These are phyloP conservation scores for Colletotrichum sp. DNA, from an alignment of 2,329 filamentous ascomycete genomes.

Conservation along the genomic window DNA sequence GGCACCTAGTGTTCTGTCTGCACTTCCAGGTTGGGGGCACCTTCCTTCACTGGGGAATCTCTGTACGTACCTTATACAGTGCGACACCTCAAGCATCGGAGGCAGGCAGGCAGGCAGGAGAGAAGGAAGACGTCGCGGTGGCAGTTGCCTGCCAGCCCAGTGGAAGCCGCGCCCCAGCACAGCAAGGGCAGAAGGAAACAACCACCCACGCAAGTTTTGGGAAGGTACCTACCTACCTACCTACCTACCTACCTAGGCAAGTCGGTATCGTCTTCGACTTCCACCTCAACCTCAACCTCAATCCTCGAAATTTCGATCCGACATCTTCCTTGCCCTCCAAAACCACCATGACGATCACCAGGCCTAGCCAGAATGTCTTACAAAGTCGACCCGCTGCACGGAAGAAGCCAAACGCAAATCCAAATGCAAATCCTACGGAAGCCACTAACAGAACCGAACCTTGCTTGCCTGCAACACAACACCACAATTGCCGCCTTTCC, in stretches of 20 bases:
- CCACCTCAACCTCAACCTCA: neutral
- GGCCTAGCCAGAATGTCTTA: neutral
- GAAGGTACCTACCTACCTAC: neutral
- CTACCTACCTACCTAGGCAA: neutral
- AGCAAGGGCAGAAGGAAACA: neutral
- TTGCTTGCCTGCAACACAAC: neutral
- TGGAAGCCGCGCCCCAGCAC: neutral
- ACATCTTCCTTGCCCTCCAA: neutral
- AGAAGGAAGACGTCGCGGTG: neutral
- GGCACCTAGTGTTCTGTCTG: neutral
- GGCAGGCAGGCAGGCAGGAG: neutral
- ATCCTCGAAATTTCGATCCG: neutral
- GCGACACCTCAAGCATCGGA: neutral
- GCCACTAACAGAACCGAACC: neutral
- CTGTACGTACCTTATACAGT: neutral
- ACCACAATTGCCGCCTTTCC: neutral
- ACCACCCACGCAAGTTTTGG: neutral
- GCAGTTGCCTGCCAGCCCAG: neutral
- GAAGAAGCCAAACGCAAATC: constrained; percentile 1
- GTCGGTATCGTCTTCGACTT: neutral
- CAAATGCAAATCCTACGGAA: neutral
- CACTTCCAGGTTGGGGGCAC: neutral
- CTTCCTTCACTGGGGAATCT: neutral
- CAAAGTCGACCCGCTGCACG: neutral
- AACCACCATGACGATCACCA: neutral